These are phyloP conservation scores for Xylaria bambusicola DNA, from an alignment of 495 filamentous ascomycete species.

Conservation along the genomic window DNA sequence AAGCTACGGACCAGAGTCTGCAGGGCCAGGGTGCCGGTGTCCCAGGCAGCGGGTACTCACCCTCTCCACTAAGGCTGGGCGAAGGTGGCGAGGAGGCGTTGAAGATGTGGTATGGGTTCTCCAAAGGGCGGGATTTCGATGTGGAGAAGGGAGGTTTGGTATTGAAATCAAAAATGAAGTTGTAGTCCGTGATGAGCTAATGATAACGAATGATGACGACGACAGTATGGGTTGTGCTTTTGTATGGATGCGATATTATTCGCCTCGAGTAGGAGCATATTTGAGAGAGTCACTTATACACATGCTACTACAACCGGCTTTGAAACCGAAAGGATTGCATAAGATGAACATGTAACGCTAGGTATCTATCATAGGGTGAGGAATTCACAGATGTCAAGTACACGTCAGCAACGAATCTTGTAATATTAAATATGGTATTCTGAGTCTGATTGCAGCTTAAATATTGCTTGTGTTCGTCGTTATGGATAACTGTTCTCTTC, in stretches of 20 bases:
- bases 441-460: background rate
- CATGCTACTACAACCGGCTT: too few species aligned
- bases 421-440: constrained; percentile 9
- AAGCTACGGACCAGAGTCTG: constrained; percentile 28
- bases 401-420: background rate
- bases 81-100: constrained; percentile 71
- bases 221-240: background rate
- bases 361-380: too few species aligned
- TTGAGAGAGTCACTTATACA: too few species aligned
- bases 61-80: constrained; percentile 61
- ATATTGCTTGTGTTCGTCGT: constrained; percentile 6
- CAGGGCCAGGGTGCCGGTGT: constrained; percentile 53
- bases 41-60: constrained; percentile 64
- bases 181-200: constrained; percentile 36
- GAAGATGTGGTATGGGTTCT: constrained; percentile 77
- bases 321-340: too few species aligned
- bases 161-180: constrained; percentile 50
- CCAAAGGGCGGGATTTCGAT: constrained; percentile 66
- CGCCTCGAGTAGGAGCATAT: too few species aligned
- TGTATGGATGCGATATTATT: too few species aligned
- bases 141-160: constrained; percentile 62
- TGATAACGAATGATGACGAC: background rate
- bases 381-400: too few species aligned
- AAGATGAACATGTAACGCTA: too few species aligned
- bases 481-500: constrained; percentile 1